These are phyloP conservation scores for Xylariaceae sp. DNA, from an alignment of 2,329 filamentous ascomycete genomes.

Conservation along the genomic window DNA sequence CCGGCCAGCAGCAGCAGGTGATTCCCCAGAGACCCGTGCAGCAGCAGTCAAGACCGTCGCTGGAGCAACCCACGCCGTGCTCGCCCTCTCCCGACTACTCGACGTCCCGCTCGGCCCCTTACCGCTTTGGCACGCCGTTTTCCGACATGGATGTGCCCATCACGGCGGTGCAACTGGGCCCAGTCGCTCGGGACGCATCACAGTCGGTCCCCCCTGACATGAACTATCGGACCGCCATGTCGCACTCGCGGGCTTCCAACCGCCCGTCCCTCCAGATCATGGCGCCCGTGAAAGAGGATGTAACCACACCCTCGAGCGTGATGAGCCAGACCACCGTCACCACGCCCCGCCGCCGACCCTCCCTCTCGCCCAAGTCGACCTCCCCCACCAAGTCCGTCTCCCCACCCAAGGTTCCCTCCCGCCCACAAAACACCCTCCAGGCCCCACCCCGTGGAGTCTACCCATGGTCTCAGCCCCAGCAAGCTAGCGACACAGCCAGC, in stretches of 20 bases:
- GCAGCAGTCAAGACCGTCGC: conserved; percentile 25
- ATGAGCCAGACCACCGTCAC: conserved; percentile 20
- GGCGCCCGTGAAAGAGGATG: conserved; percentile 64
- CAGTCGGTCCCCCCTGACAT: conserved; percentile 94
- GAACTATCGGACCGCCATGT: conserved; percentile 57
- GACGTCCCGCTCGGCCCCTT: conserved; percentile 56
- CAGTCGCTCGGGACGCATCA: conserved; percentile 70
- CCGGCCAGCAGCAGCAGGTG: conserved; percentile 33
- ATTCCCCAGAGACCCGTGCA: conserved; percentile 19
- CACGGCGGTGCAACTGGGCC: conserved; percentile 64
- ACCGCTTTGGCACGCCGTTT: conserved; percentile 78
- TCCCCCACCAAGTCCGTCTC: conserved; percentile 20
- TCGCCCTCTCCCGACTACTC: conserved; percentile 53
- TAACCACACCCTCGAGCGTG: conserved; percentile 36
- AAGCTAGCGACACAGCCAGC: conserved; percentile 20
- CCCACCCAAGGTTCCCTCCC: conserved; percentile 33
- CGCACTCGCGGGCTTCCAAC: conserved; percentile 49
- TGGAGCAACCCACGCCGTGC: conserved; percentile 42
- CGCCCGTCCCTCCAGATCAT: conserved; percentile 65
- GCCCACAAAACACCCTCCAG: conserved; percentile 38
- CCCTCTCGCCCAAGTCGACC: conserved; percentile 32
- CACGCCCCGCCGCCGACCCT: conserved; percentile 35
- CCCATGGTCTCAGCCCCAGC: conserved; percentile 49
- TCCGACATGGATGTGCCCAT: conserved; percentile 87
- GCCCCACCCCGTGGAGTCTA: conserved; percentile 51